Percentiles rank a stretch among this genome's conserved stretches.
Evolutionary conservation across 2,329 filamentous ascomycete genomes (phyloP).

Genomic region (Colletotrichum somersetense): DNA sequence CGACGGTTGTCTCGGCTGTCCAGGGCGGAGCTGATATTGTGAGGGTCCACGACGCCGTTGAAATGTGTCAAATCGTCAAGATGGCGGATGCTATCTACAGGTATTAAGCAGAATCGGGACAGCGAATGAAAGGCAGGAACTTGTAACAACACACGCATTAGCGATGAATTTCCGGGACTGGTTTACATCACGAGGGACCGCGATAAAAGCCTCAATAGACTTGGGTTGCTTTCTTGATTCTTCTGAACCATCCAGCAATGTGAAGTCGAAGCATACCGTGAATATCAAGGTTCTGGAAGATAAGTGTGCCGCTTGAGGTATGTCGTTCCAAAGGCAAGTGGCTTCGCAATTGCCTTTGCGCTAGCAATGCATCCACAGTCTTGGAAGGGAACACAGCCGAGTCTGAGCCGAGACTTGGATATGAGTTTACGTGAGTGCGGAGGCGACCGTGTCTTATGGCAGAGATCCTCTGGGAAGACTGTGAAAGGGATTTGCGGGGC

Average conservation of each 20-base stretch:
- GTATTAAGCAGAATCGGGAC: conserved; percentile 47
- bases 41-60: conserved; percentile 88
- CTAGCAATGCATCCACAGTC: background rate
- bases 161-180: background rate
- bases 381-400: background rate
- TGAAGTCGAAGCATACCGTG: background rate
- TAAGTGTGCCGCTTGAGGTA: background rate
- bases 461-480: background rate
- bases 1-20: conserved; percentile 86
- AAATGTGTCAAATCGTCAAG: conserved; percentile 86
- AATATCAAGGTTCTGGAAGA: background rate
- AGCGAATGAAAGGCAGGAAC: background rate
- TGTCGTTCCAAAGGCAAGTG: background rate
- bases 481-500: background rate
- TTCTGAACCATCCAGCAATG: too few species aligned
- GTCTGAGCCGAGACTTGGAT: background rate
- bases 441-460: background rate
- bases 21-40: conserved; percentile 92
- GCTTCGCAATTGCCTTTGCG: background rate
- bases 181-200: conserved; percentile 10
- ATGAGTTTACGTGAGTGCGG: background rate
- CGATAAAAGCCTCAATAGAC: background rate
- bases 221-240: background rate
- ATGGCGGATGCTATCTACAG: conserved; percentile 97
- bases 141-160: conserved; percentile 1